These are phyloP conservation scores for Globisporangium spiculum DNA, from an alignment of 352 stramenopile species.

Conservation along the genomic window DNA sequence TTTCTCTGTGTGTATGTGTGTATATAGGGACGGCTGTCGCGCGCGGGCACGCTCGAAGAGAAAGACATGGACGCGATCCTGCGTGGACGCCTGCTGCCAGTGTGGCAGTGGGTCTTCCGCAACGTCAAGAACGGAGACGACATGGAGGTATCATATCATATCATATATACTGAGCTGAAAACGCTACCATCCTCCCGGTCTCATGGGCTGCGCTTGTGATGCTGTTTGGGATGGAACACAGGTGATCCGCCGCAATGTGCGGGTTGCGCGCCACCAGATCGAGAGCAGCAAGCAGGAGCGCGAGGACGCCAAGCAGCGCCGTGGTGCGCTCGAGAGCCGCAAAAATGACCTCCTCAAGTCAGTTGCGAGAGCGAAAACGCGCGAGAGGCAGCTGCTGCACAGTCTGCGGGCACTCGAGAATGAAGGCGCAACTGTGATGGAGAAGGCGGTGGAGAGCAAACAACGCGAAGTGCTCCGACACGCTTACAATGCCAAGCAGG, in stretches of 20 bases:
- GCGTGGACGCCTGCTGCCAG: slow-evolving; percentile 24
- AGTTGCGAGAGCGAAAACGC: slow-evolving; percentile 20
- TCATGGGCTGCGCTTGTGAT: not conserved
- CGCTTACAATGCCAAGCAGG: slow-evolving; percentile 26
- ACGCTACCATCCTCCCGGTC: too few species aligned
- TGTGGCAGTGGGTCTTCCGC: slow-evolving; percentile 39
- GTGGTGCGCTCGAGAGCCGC: slow-evolving; percentile 19
- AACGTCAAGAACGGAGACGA: slow-evolving; percentile 41
- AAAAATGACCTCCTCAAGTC: slow-evolving; percentile 25
- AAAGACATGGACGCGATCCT: slow-evolving; percentile 44
- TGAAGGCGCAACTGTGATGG: slow-evolving; percentile 16
- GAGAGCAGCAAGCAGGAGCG: slow-evolving; percentile 37
- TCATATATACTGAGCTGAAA: too few species aligned
- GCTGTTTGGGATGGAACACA: not conserved
- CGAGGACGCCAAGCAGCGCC: slow-evolving; percentile 23
- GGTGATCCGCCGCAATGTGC: slow-evolving; percentile 35
- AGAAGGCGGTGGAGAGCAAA: slow-evolving; percentile 14
- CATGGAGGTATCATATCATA: slow-evolving; percentile 23
- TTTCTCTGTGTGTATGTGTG: not conserved
- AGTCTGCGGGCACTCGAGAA: slow-evolving; percentile 28
- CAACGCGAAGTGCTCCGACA: slow-evolving; percentile 33
- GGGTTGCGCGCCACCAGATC: slow-evolving; percentile 25
- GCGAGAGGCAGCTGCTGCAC: slow-evolving; percentile 24
- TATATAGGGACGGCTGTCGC: slow-evolving; percentile 29
- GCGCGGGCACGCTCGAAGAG: slow-evolving; percentile 31